Evolutionary conservation across 2,329 filamentous ascomycete genomes (phyloP), one percentile per base, ranked within the genome.

Genomic region (Pseudogymnoascus sp.): DNA sequence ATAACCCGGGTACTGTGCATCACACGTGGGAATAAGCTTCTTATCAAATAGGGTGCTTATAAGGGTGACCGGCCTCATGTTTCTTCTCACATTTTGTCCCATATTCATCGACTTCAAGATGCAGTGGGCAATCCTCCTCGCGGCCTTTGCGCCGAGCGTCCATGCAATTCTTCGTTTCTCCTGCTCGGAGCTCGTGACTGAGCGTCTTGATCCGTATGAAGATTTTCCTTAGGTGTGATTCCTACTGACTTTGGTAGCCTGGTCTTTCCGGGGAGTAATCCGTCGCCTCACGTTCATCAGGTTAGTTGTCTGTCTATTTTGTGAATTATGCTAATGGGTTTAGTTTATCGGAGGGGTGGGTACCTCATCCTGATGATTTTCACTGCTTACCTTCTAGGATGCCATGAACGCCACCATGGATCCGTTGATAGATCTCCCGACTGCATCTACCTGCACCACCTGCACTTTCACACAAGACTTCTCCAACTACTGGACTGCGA

Each of bases 381-480:
- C 21, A 31, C 37, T 15, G 31, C 21, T 64, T 29, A 65, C 19
- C n/a, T 37, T 19, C 2, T 15, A 66, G 60, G 75, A 78, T 66
- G 72, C 76, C 2, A 77, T 78, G 72, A 77, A 77, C 63, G 65
- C 72, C 3, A 72, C 73, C 19, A 78, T 78, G 76, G 68, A 73
- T 56, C 67, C 70, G 1, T 59, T 61, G 6, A 64, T 66, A 33
- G 68, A 70, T 40, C 67, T 72, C 44, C 67, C 72, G 62, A 35
- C 70, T 4, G 61, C 67, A 33, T 68, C 73, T 0, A 72, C 68
- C 0, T 74, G 72, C 68, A 74, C 72, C 3, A 72, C 68, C 6
- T 74, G 72, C 65, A 68, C 69, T 35, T 75, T 76, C 64, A 70
- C 66, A 4, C 71, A 76, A 63, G 74, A 75, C 67, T 72, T 72